Evolutionary conservation across 2,329 filamentous ascomycete genomes (phyloP).

Genomic region (Beauveria varroae): DNA sequence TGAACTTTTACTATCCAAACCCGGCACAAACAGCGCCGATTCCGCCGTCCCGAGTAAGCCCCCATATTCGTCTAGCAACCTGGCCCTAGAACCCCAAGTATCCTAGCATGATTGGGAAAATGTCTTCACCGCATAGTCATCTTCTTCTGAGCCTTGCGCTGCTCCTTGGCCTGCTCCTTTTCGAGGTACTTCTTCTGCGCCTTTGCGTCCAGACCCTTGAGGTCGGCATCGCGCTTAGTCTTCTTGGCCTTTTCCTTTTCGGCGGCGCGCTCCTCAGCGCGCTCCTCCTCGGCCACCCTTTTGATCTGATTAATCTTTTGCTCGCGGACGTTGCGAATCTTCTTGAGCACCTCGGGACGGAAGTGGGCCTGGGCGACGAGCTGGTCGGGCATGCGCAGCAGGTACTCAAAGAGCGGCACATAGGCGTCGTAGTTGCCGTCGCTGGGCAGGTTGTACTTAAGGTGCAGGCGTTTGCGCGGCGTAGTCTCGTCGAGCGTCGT

Average conservation of each 20-base stretch:
- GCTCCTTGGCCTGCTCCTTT: slow-evolving; percentile 69
- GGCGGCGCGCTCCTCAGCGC: slow-evolving; percentile 66
- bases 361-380: slow-evolving; percentile 74
- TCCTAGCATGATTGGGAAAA: background rate
- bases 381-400: slow-evolving; percentile 75
- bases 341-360: slow-evolving; percentile 81
- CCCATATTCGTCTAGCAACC: background rate
- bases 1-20: background rate
- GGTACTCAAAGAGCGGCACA: slow-evolving; percentile 71
- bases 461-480: slow-evolving; percentile 79
- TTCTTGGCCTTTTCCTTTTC: slow-evolving; percentile 75
- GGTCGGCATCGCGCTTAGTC: slow-evolving; percentile 78
- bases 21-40: background rate
- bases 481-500: slow-evolving; percentile 73
- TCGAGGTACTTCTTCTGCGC: slow-evolving; percentile 81
- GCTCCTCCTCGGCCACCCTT: slow-evolving; percentile 70
- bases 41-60: background rate
- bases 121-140: slow-evolving; percentile 35
- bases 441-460: slow-evolving; percentile 64
- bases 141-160: slow-evolving; percentile 48
- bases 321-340: slow-evolving; percentile 73
- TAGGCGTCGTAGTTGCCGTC: slow-evolving; percentile 56
- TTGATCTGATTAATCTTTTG: slow-evolving; percentile 72
- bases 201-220: slow-evolving; percentile 70
- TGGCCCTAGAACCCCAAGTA: background rate